Percentiles rank a stretch among this genome's conserved stretches.
Conservation (phyloP, 495 filamentous ascomycete species). For the Neurospora pannonica region DNA sequence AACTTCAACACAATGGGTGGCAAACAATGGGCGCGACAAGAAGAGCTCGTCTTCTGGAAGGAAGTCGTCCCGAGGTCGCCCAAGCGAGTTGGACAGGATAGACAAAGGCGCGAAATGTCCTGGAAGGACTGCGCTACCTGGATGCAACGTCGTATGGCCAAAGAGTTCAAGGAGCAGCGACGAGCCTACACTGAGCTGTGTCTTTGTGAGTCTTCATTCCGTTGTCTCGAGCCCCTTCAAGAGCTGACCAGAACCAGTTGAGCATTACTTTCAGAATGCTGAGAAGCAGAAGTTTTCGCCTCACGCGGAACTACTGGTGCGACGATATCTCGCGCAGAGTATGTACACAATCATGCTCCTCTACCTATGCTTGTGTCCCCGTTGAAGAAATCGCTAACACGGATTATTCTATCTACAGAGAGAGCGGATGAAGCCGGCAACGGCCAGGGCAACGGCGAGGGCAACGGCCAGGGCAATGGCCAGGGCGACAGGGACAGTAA, state of each 20-base stretch:
- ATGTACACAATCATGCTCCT: neutral
- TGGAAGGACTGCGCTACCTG: slow-evolving; percentile 23
- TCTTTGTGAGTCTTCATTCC: slow-evolving; percentile 25
- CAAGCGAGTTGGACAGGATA: slow-evolving; percentile 24
- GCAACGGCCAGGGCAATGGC: neutral
- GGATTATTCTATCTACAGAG: neutral
- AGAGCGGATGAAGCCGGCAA: neutral
- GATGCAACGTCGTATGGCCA: slow-evolving; percentile 25
- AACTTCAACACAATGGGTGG: slow-evolving; percentile 26
- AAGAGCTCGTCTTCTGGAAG: slow-evolving; percentile 35
- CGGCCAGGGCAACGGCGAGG: neutral
- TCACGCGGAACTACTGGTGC: slow-evolving; percentile 15
- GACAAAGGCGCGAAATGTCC: slow-evolving; percentile 11
- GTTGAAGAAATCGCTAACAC: neutral
- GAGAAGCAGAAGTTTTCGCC: slow-evolving; percentile 23
- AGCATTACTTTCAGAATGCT: slow-evolving; percentile 37
- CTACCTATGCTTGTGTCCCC: neutral
- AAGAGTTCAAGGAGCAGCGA: neutral
- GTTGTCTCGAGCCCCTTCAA: neutral
- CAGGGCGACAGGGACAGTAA: neutral
- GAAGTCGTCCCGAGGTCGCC: slow-evolving; percentile 24
- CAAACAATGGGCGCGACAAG: slow-evolving; percentile 27
- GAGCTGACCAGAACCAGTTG: slow-evolving; percentile 24
- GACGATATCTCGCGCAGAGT: slow-evolving; percentile 12
- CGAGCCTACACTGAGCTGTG: slow-evolving; percentile 27